Conservation (phyloP, 345 rosid genomes). For the Boechera retrofracta region DNA sequence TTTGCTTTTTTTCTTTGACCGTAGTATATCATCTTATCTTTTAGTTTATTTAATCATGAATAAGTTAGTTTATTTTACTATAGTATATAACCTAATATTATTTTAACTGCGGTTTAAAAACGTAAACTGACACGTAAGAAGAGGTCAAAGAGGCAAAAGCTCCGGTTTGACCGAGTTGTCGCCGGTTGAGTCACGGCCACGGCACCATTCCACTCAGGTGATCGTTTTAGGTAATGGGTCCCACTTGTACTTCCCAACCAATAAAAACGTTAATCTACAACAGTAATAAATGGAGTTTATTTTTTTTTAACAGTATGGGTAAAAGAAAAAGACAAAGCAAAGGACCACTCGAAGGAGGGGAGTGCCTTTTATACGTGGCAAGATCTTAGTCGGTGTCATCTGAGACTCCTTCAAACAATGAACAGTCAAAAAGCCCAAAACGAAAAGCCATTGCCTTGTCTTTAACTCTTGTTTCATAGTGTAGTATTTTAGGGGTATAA, state of each 20-base stretch:
- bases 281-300: not conserved
- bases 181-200: constrained; percentile 68
- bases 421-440: constrained; percentile 15
- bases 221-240: constrained; percentile 16
- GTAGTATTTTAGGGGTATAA: too few species aligned
- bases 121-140: constrained; percentile 37
- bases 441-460: not conserved
- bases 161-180: constrained; percentile 58
- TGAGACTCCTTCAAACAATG: not conserved
- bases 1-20: constrained; percentile 37
- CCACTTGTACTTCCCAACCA: constrained; percentile 25
- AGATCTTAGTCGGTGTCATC: not conserved
- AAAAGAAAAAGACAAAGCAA: not conserved
- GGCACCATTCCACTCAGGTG: constrained; percentile 40
- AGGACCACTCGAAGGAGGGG: not conserved
- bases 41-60: not conserved
- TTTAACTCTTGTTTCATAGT: not conserved
- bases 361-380: constrained; percentile 13
- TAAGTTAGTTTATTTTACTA: too few species aligned
- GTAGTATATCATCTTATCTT: constrained; percentile 8
- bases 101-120: constrained; percentile 10
- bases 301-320: not conserved
- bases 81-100: not conserved
- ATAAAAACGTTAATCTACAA: not conserved
- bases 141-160: constrained; percentile 57